These are phyloP conservation scores for Hyphodiscus hymeniophilus DNA, from an alignment of 495 filamentous ascomycete genomes.

Conservation along the genomic window DNA sequence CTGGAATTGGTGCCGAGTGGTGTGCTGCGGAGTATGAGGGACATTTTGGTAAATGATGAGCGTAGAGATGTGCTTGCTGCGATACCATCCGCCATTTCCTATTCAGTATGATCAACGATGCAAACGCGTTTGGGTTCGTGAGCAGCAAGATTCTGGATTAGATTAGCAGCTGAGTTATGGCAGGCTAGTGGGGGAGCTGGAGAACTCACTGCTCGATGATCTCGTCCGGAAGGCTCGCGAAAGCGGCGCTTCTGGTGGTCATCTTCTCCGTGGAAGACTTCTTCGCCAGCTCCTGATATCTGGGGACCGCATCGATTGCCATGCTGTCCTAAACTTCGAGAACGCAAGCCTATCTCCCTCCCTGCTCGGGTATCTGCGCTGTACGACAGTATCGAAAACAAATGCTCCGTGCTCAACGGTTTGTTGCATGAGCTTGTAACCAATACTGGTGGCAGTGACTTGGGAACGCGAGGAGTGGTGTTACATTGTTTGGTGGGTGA, in stretches of 20 bases:
- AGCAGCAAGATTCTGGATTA: constrained; percentile 60
- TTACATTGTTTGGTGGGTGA: too few species aligned
- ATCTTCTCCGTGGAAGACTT: constrained; percentile 1
- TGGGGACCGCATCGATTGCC: neutral
- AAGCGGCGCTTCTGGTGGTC: constrained; percentile 11
- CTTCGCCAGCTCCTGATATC: constrained; percentile 1
- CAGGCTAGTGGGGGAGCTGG: neutral
- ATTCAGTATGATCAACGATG: constrained; percentile 75
- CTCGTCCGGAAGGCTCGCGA: constrained; percentile 30
- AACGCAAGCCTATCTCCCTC: neutral
- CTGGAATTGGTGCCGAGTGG: constrained; percentile 28
- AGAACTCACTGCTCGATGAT: constrained; percentile 34
- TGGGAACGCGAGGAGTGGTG: too few species aligned
- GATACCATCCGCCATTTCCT: constrained; percentile 68
- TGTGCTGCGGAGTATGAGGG: constrained; percentile 56
- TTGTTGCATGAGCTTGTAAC: too few species aligned
- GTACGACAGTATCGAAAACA: too few species aligned
- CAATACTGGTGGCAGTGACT: too few species aligned
- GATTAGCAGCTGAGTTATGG: neutral
- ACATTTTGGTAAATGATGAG: constrained; percentile 65
- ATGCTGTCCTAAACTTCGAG: neutral
- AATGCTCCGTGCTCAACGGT: too few species aligned
- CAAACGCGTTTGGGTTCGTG: constrained; percentile 70
- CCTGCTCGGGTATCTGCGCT: too few species aligned
- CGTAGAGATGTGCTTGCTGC: constrained; percentile 63